A percentile compares a stretch with the other conserved stretches of the same genome.
Conservation (phyloP, 2,329 filamentous ascomycete genomes). For the Colletotrichum truncatum region DNA sequence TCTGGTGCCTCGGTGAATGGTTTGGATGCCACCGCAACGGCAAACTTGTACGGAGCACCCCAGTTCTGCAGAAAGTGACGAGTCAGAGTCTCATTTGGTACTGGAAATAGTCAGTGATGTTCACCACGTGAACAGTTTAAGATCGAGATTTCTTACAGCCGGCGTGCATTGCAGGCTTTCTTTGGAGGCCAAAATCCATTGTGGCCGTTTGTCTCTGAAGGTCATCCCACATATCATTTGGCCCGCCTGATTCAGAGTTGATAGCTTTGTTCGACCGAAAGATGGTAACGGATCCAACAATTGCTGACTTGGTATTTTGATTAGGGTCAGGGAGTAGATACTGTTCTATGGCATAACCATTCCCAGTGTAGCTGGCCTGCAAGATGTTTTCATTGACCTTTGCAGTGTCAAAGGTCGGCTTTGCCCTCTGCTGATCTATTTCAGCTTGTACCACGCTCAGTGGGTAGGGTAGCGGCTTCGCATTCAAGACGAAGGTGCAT, state of each 20-base stretch:
- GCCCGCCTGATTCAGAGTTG: constrained; percentile 60
- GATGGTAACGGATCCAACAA: constrained; percentile 62
- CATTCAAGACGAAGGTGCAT: constrained; percentile 57
- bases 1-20: constrained; percentile 58
- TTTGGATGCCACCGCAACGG: constrained; percentile 61
- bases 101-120: constrained; percentile 42
- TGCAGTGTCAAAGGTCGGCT: neutral
- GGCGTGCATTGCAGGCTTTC: constrained; percentile 46
- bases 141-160: constrained; percentile 39
- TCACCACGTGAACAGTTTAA: constrained; percentile 20
- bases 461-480: constrained; percentile 36
- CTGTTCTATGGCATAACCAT: constrained; percentile 19
- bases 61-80: constrained; percentile 65
- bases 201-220: constrained; percentile 46
- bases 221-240: constrained; percentile 67
- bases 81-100: constrained; percentile 52
- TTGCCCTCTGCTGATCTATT: constrained; percentile 15
- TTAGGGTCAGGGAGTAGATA: constrained; percentile 53
- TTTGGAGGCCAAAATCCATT: constrained; percentile 53
- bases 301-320: constrained; percentile 40
- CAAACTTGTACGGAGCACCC: constrained; percentile 74
- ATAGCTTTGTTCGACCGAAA: constrained; percentile 64
- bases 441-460: constrained; percentile 31
- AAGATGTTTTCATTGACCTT: constrained; percentile 31
- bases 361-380: neutral